Percentiles rank a stretch among this genome's conserved stretches.
Evolutionary conservation across 2,329 filamentous ascomycete species (phyloP).

Genomic region (Cordyceps pruinosa): DNA sequence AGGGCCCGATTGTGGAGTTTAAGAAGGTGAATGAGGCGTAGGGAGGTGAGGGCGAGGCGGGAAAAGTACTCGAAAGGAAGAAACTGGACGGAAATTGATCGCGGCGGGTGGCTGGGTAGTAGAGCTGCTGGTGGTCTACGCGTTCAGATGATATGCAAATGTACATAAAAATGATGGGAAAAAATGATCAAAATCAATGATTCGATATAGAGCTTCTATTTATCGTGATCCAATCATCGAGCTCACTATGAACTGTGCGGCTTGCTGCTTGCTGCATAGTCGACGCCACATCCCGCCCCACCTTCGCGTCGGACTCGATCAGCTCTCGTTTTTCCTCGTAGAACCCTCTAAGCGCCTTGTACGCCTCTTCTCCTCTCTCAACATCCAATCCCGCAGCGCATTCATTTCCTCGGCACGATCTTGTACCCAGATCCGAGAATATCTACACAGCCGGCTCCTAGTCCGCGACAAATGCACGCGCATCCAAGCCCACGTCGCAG

Average conservation of each 20-base stretch:
- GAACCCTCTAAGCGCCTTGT: background rate
- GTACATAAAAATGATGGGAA: background rate
- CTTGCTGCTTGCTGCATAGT: no score
- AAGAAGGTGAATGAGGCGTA: constrained; percentile 22
- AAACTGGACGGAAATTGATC: background rate
- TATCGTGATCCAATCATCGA: no score
- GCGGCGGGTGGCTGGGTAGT: background rate
- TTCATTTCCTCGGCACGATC: background rate
- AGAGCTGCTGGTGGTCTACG: background rate
- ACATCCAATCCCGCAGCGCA: background rate
- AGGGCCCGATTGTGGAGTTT: constrained; percentile 64
- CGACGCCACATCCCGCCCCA: background rate
- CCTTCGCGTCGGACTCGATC: background rate
- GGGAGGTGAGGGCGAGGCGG: background rate
- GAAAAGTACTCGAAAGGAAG: background rate
- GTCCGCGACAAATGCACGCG: background rate
- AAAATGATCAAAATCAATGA: no score
- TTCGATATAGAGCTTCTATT: no score
- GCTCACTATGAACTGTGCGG: background rate
- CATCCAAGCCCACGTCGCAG: background rate
- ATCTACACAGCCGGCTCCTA: background rate
- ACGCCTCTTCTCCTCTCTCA: background rate
- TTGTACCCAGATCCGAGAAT: background rate
- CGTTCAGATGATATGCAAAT: background rate
- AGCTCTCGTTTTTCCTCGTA: background rate